Evolutionary conservation across 23 red algal species (phyloP).

Genomic region (Chondrus crispus): DNA sequence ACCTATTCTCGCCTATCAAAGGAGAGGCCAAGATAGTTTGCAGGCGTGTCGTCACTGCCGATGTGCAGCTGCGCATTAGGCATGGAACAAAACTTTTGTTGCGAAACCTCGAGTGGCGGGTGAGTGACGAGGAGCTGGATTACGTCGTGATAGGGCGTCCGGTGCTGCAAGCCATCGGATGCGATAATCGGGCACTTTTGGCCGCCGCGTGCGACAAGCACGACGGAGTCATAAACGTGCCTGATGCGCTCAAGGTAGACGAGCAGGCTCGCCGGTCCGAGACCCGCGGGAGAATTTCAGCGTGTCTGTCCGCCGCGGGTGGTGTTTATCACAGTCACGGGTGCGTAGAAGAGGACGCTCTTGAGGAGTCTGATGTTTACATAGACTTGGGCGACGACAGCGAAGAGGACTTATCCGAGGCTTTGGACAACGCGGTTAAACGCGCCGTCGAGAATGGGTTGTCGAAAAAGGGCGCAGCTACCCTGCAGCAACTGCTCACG

Average conservation of each 20-base stretch:
- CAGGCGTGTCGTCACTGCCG: not conserved
- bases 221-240: not conserved
- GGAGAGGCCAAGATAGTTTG: not conserved
- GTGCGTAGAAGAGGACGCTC: not conserved
- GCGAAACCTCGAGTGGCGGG: slow-evolving; percentile 9
- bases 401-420: not conserved
- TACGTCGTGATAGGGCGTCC: not conserved
- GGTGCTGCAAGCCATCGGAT: slow-evolving; percentile 5
- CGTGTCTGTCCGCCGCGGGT: not conserved
- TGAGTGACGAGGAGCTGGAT: not conserved
- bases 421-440: not conserved
- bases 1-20: not conserved
- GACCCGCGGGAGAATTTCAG: not conserved
- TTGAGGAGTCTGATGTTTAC: slow-evolving; percentile 17
- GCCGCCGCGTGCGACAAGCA: not conserved
- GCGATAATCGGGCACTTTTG: not conserved
- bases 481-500: not conserved
- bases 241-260: not conserved
- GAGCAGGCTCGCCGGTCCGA: not conserved
- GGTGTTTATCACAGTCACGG: not conserved
- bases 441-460: not conserved
- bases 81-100: not conserved
- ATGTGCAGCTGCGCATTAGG: not conserved
- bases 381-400: slow-evolving; percentile 11
- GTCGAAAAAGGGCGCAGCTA: not conserved